Conservation (phyloP, 495 filamentous ascomycete species). For the Annulohypoxylon stygium region DNA sequence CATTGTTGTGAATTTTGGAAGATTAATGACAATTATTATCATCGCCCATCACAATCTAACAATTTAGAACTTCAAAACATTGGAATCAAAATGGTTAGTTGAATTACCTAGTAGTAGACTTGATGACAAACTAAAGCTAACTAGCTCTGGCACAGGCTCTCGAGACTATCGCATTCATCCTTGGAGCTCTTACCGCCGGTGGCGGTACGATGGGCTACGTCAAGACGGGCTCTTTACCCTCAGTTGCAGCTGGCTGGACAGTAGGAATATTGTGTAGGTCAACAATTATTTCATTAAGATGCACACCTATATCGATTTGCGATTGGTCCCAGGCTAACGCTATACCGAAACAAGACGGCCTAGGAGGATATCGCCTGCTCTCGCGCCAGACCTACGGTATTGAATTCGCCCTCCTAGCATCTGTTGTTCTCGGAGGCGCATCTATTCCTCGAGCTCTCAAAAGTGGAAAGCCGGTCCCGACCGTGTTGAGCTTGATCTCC, state of each 20-base stretch:
- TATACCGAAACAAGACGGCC: slow-evolving; percentile 61
- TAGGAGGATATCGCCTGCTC: slow-evolving; percentile 78
- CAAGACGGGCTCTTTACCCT: slow-evolving; percentile 86
- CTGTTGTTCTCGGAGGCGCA: slow-evolving; percentile 81
- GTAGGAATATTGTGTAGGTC: slow-evolving; percentile 75
- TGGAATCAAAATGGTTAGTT: slow-evolving; percentile 36
- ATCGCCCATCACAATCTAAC: background rate
- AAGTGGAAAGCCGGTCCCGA: slow-evolving; percentile 81
- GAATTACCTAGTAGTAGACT: background rate
- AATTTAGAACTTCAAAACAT: background rate
- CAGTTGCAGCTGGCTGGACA: slow-evolving; percentile 81
- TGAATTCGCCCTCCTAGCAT: slow-evolving; percentile 83
- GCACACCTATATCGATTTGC: background rate
- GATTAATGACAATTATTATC: background rate
- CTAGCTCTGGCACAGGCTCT: slow-evolving; percentile 38
- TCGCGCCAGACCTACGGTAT: slow-evolving; percentile 76
- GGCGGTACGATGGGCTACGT: slow-evolving; percentile 88
- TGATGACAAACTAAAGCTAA: slow-evolving; percentile 21
- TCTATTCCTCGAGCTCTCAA: slow-evolving; percentile 87
- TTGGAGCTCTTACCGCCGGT: slow-evolving; percentile 84
- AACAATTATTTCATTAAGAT: background rate
- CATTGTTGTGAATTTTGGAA: slow-evolving; percentile 4
- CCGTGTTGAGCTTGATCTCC: slow-evolving; percentile 75
- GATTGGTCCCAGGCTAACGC: slow-evolving; percentile 22
- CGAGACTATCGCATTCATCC: slow-evolving; percentile 70